Conservation (phyloP, 805 yeast genomes). For the Starmerella floricola region DNA sequence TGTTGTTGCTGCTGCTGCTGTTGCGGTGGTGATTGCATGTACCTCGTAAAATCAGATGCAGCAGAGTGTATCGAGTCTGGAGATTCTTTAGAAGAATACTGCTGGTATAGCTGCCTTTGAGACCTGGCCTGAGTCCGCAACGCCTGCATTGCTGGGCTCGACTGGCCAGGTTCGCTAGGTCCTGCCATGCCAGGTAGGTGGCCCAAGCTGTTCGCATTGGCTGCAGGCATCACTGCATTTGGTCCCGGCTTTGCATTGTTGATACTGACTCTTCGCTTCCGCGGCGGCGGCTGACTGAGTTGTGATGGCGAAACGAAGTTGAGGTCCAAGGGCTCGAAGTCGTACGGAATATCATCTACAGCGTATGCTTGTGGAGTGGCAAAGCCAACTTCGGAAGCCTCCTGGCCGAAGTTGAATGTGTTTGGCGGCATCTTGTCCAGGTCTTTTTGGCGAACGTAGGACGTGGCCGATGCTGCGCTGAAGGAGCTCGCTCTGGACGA, state of each 20-base stretch:
- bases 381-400: slow-evolving; percentile 63
- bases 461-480: slow-evolving; percentile 49
- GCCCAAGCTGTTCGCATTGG: neutral
- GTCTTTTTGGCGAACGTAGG: slow-evolving; percentile 46
- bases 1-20: neutral
- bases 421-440: slow-evolving; percentile 18
- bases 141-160: slow-evolving; percentile 9
- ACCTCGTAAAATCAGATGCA: neutral
- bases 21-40: neutral
- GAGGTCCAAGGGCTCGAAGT: slow-evolving; percentile 14
- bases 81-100: neutral
- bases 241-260: neutral
- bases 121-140: slow-evolving; percentile 6
- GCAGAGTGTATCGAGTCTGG: neutral
- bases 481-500: slow-evolving; percentile 34
- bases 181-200: neutral
- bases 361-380: slow-evolving; percentile 57
- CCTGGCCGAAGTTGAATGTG: slow-evolving; percentile 18
- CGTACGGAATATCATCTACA: slow-evolving; percentile 23
- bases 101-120: slow-evolving; percentile 8
- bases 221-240: neutral
- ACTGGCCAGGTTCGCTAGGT: neutral
- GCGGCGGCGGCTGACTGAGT: slow-evolving; percentile 13
- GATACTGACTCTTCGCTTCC: slow-evolving; percentile 10
- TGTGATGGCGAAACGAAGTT: slow-evolving; percentile 10